Conservation (phyloP, 2,329 filamentous ascomycete genomes). For the Phyllosticta citriasiana region DNA sequence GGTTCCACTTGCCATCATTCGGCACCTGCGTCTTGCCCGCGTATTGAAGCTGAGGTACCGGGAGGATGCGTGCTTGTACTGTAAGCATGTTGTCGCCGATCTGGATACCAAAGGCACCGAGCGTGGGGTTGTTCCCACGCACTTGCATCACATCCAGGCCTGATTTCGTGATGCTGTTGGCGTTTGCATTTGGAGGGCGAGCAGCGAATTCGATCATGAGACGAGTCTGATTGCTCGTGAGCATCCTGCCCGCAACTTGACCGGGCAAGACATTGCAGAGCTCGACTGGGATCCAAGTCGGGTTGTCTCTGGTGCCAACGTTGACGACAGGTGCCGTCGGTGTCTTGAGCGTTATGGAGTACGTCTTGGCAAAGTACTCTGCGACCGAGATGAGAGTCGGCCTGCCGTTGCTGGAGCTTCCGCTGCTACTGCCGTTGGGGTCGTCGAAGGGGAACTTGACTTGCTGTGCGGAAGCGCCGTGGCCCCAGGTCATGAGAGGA, state of each 20-base stretch:
- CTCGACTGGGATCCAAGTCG: constrained; percentile 26
- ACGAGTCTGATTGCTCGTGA: constrained; percentile 19
- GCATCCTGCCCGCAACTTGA: constrained; percentile 19
- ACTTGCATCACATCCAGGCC: constrained; percentile 10
- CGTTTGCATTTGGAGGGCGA: constrained; percentile 21
- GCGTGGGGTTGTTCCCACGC: not conserved
- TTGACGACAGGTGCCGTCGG: constrained; percentile 22
- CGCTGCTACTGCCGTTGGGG: not conserved
- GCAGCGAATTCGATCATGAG: constrained; percentile 25
- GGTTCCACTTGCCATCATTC: constrained; percentile 57
- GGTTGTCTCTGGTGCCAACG: constrained; percentile 15
- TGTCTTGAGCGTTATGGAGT: constrained; percentile 16
- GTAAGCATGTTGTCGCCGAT: constrained; percentile 56
- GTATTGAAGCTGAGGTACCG: constrained; percentile 53
- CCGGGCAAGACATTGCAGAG: constrained; percentile 23
- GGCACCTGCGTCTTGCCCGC: constrained; percentile 22
- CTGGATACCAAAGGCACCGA: constrained; percentile 48
- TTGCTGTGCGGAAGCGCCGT: constrained; percentile 8
- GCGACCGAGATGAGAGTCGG: constrained; percentile 6
- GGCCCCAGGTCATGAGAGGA: constrained; percentile 17
- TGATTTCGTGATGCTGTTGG: constrained; percentile 11
- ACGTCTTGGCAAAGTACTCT: constrained; percentile 7
- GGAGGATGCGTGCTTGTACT: constrained; percentile 60
- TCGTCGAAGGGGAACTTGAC: constrained; percentile 5
- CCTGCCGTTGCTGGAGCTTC: not conserved